Conservation (phyloP, 306 rosid species). For the Echinosophora koreensis region DNA sequence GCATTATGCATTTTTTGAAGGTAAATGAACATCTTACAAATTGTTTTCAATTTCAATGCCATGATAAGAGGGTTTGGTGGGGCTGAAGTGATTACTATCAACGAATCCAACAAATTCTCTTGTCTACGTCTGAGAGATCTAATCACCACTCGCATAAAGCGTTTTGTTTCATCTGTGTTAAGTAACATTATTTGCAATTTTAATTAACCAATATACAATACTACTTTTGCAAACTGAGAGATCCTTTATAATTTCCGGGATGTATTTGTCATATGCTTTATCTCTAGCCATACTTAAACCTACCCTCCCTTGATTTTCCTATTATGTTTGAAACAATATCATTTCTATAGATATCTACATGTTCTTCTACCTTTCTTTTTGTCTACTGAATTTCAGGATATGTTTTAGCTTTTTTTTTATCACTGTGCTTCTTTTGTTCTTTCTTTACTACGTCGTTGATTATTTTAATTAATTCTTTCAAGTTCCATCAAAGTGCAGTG, state of each 20-base stretch:
- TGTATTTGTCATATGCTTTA: constrained; percentile 22
- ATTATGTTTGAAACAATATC: constrained; percentile 37
- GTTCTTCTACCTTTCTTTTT: constrained; percentile 27
- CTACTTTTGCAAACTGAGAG: background rate
- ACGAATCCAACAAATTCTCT: constrained; percentile 37
- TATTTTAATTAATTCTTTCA: background rate
- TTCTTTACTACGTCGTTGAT: background rate
- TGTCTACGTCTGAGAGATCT: constrained; percentile 34
- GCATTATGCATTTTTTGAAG: constrained; percentile 24
- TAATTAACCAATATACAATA: constrained; percentile 7
- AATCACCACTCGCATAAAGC: constrained; percentile 17
- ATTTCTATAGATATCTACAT: background rate
- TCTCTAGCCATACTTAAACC: background rate
- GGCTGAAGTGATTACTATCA: constrained; percentile 30
- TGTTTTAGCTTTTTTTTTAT: constrained; percentile 16
- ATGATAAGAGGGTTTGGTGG: constrained; percentile 45
- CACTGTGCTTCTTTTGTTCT: background rate
- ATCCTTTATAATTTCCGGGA: background rate
- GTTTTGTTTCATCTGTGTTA: constrained; percentile 21
- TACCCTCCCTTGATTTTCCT: constrained; percentile 18
- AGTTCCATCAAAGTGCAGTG: background rate
- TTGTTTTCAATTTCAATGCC: constrained; percentile 41
- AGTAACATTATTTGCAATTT: constrained; percentile 14
- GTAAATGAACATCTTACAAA: constrained; percentile 39
- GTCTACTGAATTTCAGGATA: constrained; percentile 33